Conservation (phyloP, 305 asterid species). For the Solanum hybrid region DNA sequence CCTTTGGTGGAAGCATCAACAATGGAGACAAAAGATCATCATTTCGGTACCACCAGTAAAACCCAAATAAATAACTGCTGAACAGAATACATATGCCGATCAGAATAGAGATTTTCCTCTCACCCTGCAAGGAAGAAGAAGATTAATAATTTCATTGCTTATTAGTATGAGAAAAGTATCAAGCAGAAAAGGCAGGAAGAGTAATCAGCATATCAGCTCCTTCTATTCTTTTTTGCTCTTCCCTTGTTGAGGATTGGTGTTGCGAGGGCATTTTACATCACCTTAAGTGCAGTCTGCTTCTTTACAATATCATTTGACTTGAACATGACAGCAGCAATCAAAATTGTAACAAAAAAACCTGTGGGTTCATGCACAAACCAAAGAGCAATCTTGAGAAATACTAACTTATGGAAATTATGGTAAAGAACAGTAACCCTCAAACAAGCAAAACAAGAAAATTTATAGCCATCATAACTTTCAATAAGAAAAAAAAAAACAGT, state of each 20-base stretch:
- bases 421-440: background rate
- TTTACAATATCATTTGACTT: constrained; percentile 75
- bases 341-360: constrained; percentile 70
- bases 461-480: background rate
- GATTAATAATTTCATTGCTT: constrained; percentile 3
- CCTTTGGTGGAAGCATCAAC: constrained; percentile 67
- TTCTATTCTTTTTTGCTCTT: background rate
- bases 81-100: constrained; percentile 36
- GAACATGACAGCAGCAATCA: constrained; percentile 73
- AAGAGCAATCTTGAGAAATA: constrained; percentile 4
- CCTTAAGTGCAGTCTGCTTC: constrained; percentile 89
- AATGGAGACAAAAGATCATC: constrained; percentile 57
- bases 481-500: background rate
- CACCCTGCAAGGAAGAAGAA: constrained; percentile 43
- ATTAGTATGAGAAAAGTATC: background rate
- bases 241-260: background rate
- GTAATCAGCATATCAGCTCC: background rate
- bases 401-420: background rate
- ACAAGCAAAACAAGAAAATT: background rate
- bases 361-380: constrained; percentile 16
- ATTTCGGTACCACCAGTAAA: constrained; percentile 67
- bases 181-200: background rate
- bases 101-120: constrained; percentile 51
- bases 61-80: constrained; percentile 49
- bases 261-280: background rate